Conservation (phyloP, 169 alveolate species). For the Besnoitia besnoiti region DNA sequence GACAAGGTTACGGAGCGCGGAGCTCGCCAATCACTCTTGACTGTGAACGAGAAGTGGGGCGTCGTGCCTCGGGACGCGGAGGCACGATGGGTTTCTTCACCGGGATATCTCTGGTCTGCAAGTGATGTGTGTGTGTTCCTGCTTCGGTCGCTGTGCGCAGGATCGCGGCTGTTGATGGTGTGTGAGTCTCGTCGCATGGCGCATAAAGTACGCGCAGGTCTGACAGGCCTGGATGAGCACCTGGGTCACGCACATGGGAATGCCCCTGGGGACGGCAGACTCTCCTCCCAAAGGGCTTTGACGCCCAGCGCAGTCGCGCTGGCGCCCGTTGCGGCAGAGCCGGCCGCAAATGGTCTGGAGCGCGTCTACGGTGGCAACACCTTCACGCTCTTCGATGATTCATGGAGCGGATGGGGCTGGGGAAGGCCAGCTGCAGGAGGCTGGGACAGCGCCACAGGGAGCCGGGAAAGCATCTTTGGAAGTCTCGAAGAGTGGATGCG, state of each 20-base stretch:
- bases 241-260: not conserved
- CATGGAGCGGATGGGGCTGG: not conserved
- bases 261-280: not conserved
- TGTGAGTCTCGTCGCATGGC: conserved; percentile 31
- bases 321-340: not conserved
- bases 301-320: not conserved
- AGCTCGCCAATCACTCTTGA: too few species aligned
- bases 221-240: not conserved
- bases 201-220: not conserved
- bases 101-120: too few species aligned
- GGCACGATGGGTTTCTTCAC: too few species aligned
- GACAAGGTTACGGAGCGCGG: too few species aligned
- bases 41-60: too few species aligned
- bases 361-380: not conserved
- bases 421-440: not conserved
- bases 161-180: conserved; percentile 6
- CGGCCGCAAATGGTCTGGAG: not conserved
- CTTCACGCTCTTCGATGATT: not conserved
- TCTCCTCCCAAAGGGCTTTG: not conserved
- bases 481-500: not conserved
- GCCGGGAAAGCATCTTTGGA: not conserved
- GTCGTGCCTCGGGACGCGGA: too few species aligned
- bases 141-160: too few species aligned
- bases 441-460: not conserved
- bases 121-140: too few species aligned